These are phyloP conservation scores for Eucalyptus microcorys DNA, from an alignment of 345 rosid genomes.

Conservation along the genomic window DNA sequence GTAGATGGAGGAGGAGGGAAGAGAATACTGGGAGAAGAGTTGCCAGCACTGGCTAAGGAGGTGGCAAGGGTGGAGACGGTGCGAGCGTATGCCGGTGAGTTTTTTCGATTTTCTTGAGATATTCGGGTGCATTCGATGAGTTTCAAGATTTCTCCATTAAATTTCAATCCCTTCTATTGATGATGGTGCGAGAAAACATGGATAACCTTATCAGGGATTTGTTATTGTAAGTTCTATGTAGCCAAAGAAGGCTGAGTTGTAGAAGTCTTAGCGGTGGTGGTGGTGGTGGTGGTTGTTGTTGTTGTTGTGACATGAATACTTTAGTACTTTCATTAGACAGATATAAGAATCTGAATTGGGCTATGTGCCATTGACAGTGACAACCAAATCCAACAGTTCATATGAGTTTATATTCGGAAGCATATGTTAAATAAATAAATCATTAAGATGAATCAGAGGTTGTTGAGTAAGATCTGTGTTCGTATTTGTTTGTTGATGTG, in stretches of 20 bases:
- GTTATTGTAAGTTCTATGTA: not conserved
- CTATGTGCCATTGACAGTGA: not conserved
- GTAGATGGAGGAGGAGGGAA: constrained; percentile 27
- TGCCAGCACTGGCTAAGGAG: constrained; percentile 75
- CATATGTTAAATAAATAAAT: not conserved
- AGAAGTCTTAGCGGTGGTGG: not conserved
- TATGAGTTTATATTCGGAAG: not conserved
- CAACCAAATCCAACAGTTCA: not conserved
- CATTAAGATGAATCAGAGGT: not conserved
- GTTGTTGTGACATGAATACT: not conserved
- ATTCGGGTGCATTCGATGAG: not conserved
- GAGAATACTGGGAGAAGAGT: constrained; percentile 51
- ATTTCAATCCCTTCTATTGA: not conserved
- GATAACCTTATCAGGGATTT: not conserved
- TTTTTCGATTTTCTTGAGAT: not conserved
- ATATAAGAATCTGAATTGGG: not conserved
- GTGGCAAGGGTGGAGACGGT: constrained; percentile 84
- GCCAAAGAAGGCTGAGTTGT: not conserved
- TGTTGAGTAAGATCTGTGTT: not conserved
- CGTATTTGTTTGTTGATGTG: not conserved
- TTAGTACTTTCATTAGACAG: not conserved
- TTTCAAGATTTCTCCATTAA: not conserved
- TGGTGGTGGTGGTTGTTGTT: not conserved
- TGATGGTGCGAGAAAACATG: not conserved
- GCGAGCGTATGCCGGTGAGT: constrained; percentile 71